phyloP scores from a whole-genome alignment of 345 rosid species.

The Pelargonium nanum region DNA sequence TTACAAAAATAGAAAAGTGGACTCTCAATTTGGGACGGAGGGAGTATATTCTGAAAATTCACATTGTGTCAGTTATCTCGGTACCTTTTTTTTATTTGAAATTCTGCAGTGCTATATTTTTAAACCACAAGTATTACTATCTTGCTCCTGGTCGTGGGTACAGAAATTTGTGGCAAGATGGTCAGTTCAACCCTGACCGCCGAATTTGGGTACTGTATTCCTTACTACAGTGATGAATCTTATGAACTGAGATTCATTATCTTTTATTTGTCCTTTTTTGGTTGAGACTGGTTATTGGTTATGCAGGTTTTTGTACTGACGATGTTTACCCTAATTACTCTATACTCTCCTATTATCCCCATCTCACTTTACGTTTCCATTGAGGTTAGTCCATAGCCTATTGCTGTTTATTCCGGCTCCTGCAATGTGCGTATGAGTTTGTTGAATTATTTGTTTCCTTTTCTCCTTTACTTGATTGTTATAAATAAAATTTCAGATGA shows the following conservation, averaged over 20 bases:
- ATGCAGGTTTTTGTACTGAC: constrained; percentile 65
- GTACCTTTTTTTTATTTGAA: constrained; percentile 4
- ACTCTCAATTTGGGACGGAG: too few relatives aligned
- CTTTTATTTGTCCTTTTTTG: neutral
- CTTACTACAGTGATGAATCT: constrained; percentile 2
- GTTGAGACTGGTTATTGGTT: constrained; percentile 13
- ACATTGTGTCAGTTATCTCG: neutral
- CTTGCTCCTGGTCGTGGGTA: constrained; percentile 40
- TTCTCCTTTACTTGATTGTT: neutral
- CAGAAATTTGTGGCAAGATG: constrained; percentile 16
- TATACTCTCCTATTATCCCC: constrained; percentile 91
- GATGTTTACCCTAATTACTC: constrained; percentile 82
- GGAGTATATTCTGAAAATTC: too few relatives aligned
- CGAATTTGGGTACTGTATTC: constrained; percentile 55
- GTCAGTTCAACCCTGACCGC: constrained; percentile 65
- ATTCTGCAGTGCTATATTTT: constrained; percentile 77
- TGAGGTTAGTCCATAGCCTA: constrained; percentile 44
- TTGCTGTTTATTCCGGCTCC: neutral
- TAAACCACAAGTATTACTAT: constrained; percentile 57
- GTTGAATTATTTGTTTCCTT: constrained; percentile 11
- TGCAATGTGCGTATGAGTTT: neutral
- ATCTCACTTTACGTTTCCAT: constrained; percentile 96
- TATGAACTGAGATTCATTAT: neutral
- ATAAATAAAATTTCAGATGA: constrained; percentile 45
- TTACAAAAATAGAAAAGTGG: too few relatives aligned